Evolutionary conservation across 2,329 filamentous ascomycete genomes (phyloP).

Genomic region (Aspergillus flavus): DNA sequence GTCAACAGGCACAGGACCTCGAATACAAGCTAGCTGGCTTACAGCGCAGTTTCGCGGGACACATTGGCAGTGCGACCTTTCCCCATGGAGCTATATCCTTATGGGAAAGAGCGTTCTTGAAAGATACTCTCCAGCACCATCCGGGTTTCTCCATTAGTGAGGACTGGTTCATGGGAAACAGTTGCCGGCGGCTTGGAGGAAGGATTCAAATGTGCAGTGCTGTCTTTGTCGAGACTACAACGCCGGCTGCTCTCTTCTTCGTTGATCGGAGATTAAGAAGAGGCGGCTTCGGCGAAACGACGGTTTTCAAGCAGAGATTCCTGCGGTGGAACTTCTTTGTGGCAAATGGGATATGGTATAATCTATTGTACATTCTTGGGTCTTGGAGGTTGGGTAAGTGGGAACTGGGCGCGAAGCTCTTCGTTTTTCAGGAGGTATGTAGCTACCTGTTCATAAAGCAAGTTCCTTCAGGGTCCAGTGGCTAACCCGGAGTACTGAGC

Average conservation of each 20-base stretch:
- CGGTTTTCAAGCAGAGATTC: constrained; percentile 55
- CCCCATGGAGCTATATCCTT: constrained; percentile 56
- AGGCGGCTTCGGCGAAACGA: constrained; percentile 57
- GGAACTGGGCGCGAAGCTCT: constrained; percentile 55
- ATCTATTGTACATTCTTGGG: constrained; percentile 49
- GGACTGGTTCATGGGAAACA: constrained; percentile 58
- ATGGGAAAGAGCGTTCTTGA: constrained; percentile 52
- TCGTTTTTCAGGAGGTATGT: constrained; percentile 50
- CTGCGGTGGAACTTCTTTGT: constrained; percentile 58
- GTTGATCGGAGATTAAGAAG: constrained; percentile 42
- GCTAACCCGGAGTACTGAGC: constrained; percentile 25
- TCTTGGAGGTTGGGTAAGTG: constrained; percentile 53
- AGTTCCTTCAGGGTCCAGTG: neutral
- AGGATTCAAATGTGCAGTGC: constrained; percentile 54
- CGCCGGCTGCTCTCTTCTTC: constrained; percentile 47
- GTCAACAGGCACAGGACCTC: constrained; percentile 54
- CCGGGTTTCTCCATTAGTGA: constrained; percentile 55
- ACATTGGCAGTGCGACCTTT: constrained; percentile 52
- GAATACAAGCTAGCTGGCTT: constrained; percentile 56
- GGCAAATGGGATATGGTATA: constrained; percentile 52
- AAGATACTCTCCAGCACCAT: constrained; percentile 51
- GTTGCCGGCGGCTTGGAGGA: constrained; percentile 47
- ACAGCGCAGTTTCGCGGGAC: constrained; percentile 48
- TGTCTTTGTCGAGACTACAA: constrained; percentile 56
- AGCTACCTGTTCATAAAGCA: neutral